Base-by-base conservation (phyloP, 2,329 filamentous ascomycete genomes). In the Verticillium alfalfae region DNA sequence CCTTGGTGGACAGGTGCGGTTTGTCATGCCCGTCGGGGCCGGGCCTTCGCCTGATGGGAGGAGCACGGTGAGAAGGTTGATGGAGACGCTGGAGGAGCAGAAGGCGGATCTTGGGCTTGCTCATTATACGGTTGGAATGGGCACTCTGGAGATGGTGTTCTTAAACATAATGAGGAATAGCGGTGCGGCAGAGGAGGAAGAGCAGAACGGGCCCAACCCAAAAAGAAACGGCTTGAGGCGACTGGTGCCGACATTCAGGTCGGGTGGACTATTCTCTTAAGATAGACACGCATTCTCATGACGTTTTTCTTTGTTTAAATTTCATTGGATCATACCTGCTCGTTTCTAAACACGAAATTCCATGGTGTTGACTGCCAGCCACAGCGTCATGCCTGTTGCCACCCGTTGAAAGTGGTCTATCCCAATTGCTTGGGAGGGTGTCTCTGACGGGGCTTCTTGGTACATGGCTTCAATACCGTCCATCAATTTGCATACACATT, bases 141-240 rank as follows among this genome's bases (percentile, higher is more conserved):
- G 86, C 16, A 88, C 86, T 5, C 75, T 90, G 64, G 88, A 90
- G 72, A 84, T 88, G 66, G 87, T 90, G 0, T 90, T 90, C 72
- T 74, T 90, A 67, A 81, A 79, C 18, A 88, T 90, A 65, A 86
- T 90, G 2, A 83, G 82, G 57, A 83, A 85, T 70, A 84, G 87
- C 68, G 79, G 84, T 69, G 80, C 85, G 2, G 76, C 82, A 57
- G 58, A 59, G 34, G 57, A n/a, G 4, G 39, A 45, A 5, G 55
- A 57, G 22, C 18, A 57, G 55, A 15, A 18, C 31, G 37, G 22
- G 31, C 26, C 26, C 26, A 31, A 5, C 26, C 2, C 26, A 5
- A 31, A 4, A 31, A 31, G 26, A 31, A 38, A 37, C 34, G 31
- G 31, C 1, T 45, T 45, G 5, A n/a, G 39, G 39, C 39, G 39